phyloP scores from a whole-genome alignment of 106 monocot species.

The Dendrobium catenatum region DNA sequence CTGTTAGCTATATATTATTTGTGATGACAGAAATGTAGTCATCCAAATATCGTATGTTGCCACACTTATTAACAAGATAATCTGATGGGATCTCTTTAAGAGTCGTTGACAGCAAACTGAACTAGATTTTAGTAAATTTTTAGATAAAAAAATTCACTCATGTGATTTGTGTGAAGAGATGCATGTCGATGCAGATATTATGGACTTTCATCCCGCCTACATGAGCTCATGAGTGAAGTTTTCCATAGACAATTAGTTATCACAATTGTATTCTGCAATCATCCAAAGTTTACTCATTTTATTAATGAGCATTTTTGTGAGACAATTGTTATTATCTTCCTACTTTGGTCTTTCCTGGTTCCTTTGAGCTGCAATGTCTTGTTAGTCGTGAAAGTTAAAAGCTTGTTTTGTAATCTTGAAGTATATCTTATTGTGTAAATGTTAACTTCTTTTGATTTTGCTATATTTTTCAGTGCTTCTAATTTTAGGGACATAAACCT shows the following conservation, averaged over 20 bases:
- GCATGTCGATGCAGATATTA: conserved; percentile 2
- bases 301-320: conserved; percentile 35
- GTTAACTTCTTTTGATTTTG: conserved; percentile 6
- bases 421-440: background rate
- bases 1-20: background rate
- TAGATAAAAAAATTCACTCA: conserved; percentile 16
- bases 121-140: conserved; percentile 25
- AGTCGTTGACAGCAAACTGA: conserved; percentile 16
- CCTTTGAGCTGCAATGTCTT: conserved; percentile 81
- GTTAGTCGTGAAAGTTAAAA: conserved; percentile 38
- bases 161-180: conserved; percentile 17
- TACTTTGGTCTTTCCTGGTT: conserved; percentile 75
- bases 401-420: background rate
- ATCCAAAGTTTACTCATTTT: conserved; percentile 13
- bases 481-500: conserved; percentile 85
- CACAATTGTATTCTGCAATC: conserved; percentile 22
- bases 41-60: background rate
- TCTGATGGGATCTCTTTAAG: conserved; percentile 4
- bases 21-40: background rate
- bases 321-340: conserved; percentile 55
- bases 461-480: conserved; percentile 57
- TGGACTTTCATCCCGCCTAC: conserved; percentile 10
- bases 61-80: background rate
- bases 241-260: conserved; percentile 63
- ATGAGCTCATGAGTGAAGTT: conserved; percentile 61